These are phyloP conservation scores for Penicillium sp. DNA, from an alignment of 2,329 filamentous ascomycete species.

Conservation along the genomic window DNA sequence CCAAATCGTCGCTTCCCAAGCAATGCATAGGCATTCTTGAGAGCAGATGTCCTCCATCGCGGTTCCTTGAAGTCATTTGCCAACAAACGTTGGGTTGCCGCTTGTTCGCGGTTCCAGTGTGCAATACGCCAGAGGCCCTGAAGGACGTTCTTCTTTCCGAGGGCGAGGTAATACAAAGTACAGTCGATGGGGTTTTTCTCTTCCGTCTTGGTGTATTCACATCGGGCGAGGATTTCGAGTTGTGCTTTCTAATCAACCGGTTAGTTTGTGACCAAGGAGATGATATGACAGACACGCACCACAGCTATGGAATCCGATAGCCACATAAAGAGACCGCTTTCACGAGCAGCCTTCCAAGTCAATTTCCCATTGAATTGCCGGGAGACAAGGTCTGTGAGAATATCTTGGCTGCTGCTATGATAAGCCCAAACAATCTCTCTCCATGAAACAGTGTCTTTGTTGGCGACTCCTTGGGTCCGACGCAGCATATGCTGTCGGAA, in stretches of 20 bases:
- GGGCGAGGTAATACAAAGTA: conserved; percentile 83
- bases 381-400: conserved; percentile 78
- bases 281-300: conserved; percentile 50
- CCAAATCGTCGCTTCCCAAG: conserved; percentile 86
- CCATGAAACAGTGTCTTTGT: conserved; percentile 61
- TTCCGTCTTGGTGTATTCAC: conserved; percentile 86
- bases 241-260: conserved; percentile 58
- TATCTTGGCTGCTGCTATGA: conserved; percentile 67
- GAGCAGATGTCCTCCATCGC: conserved; percentile 81
- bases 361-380: conserved; percentile 75
- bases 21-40: conserved; percentile 95
- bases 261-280: not conserved
- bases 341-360: conserved; percentile 78
- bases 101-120: conserved; percentile 81
- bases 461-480: conserved; percentile 58
- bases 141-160: conserved; percentile 85
- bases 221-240: conserved; percentile 86
- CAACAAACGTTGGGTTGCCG: conserved; percentile 72
- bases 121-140: conserved; percentile 95
- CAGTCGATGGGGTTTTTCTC: conserved; percentile 89
- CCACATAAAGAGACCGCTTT: conserved; percentile 95
- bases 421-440: conserved; percentile 48
- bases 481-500: conserved; percentile 77
- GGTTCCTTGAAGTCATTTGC: conserved; percentile 87
- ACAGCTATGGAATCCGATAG: conserved; percentile 72